A percentile compares a stretch with the other conserved stretches of the same genome.
phyloP scores from a whole-genome alignment of 768 basidiomycete species.

The Lentinula boryana region DNA sequence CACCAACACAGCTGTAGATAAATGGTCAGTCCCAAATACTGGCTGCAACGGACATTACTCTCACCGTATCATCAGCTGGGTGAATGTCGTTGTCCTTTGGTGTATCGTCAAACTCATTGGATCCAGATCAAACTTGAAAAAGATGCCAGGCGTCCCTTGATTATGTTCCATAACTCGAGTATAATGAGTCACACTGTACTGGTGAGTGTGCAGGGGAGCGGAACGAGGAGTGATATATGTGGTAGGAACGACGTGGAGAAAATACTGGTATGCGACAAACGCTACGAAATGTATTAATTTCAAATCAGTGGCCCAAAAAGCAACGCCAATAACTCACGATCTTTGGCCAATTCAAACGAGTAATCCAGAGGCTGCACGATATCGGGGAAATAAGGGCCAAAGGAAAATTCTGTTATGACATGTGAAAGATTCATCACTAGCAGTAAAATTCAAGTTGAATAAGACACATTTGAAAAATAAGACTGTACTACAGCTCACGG shows the following conservation, averaged over 20 bases:
- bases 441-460: background rate
- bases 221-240: constrained; percentile 79
- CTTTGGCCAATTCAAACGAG: constrained; percentile 67
- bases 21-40: background rate
- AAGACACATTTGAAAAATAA: background rate
- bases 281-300: constrained; percentile 32
- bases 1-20: constrained; percentile 64
- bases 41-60: background rate
- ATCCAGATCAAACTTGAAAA: constrained; percentile 98
- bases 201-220: constrained; percentile 62
- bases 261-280: constrained; percentile 92
- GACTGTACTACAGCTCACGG: constrained; percentile 50
- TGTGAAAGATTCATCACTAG: constrained; percentile 96
- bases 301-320: constrained; percentile 3
- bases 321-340: constrained; percentile 43
- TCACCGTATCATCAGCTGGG: constrained; percentile 74
- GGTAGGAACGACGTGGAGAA: constrained; percentile 92
- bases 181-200: constrained; percentile 96
- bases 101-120: constrained; percentile 80
- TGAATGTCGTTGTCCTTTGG: constrained; percentile 80
- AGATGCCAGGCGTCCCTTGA: constrained; percentile 85
- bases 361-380: constrained; percentile 94
- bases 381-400: constrained; percentile 93
- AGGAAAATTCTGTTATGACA: constrained; percentile 94
- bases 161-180: constrained; percentile 69